These are phyloP conservation scores for Serpula lacrymans DNA, from an alignment of 768 basidiomycete genomes.

Conservation along the genomic window DNA sequence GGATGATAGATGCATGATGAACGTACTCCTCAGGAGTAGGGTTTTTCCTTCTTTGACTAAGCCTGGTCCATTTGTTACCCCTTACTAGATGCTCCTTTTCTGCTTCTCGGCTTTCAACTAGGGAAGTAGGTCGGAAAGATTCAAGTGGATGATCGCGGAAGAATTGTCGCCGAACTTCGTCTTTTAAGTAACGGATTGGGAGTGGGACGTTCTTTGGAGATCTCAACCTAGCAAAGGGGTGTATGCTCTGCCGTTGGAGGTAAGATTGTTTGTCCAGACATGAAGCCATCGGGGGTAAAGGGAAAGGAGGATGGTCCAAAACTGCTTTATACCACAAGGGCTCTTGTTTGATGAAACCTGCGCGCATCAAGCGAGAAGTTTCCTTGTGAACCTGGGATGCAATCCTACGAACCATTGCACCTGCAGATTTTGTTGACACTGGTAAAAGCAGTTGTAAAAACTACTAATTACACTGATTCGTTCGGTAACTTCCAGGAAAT, in stretches of 20 bases:
- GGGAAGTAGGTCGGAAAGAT: constrained; percentile 72
- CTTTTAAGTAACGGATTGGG: constrained; percentile 76
- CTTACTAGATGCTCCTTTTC: constrained; percentile 52
- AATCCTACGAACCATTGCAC: constrained; percentile 74
- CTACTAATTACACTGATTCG: too few species aligned
- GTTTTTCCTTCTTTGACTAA: constrained; percentile 78
- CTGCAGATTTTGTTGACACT: too few species aligned
- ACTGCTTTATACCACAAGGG: constrained; percentile 87
- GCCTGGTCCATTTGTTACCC: constrained; percentile 69
- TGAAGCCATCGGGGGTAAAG: constrained; percentile 74
- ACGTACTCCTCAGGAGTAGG: constrained; percentile 91
- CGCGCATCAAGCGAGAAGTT: constrained; percentile 74
- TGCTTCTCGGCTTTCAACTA: constrained; percentile 69
- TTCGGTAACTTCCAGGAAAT: too few species aligned
- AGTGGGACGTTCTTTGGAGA: constrained; percentile 45
- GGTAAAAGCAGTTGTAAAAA: too few species aligned
- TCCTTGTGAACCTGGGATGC: constrained; percentile 88
- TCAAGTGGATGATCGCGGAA: constrained; percentile 97
- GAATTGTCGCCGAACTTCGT: constrained; percentile 84
- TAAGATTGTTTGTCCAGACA: constrained; percentile 53
- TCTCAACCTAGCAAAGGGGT: constrained; percentile 21
- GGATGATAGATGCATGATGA: not conserved
- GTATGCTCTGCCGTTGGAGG: constrained; percentile 18
- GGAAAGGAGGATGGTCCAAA: constrained; percentile 82
- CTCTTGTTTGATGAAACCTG: constrained; percentile 54